These are phyloP conservation scores for Pezicula radicicola DNA, from an alignment of 2,329 filamentous ascomycete genomes.

Conservation along the genomic window DNA sequence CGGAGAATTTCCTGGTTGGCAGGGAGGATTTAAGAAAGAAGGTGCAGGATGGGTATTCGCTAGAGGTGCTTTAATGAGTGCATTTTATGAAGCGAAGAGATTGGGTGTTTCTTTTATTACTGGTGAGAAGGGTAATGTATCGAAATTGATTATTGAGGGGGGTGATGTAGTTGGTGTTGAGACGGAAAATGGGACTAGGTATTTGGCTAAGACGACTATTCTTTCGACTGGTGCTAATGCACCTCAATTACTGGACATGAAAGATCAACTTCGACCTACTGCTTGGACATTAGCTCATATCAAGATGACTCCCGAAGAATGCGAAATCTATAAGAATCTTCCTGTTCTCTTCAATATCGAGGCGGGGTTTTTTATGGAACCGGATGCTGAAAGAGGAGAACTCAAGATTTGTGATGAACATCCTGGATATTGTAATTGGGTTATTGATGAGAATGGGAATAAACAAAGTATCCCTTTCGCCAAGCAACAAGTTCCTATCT, in stretches of 20 bases:
- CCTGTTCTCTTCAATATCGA: slow-evolving; percentile 48
- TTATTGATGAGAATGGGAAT: slow-evolving; percentile 15
- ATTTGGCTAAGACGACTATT: slow-evolving; percentile 41
- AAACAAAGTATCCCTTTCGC: slow-evolving; percentile 15
- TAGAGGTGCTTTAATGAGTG: slow-evolving; percentile 42
- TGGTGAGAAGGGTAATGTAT: slow-evolving; percentile 35
- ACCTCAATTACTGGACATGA: slow-evolving; percentile 43
- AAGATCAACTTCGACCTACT: slow-evolving; percentile 49
- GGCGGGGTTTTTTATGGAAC: slow-evolving; percentile 47
- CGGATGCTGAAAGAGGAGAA: slow-evolving; percentile 40
- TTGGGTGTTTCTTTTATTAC: slow-evolving; percentile 46
- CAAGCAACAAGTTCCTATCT: slow-evolving; percentile 39
- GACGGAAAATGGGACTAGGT: slow-evolving; percentile 37
- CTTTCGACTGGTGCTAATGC: slow-evolving; percentile 47
- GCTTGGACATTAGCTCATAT: slow-evolving; percentile 53
- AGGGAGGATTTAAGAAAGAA: slow-evolving; percentile 41
- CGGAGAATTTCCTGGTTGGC: slow-evolving; percentile 46
- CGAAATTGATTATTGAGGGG: slow-evolving; percentile 33
- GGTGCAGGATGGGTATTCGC: slow-evolving; percentile 54
- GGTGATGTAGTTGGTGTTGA: slow-evolving; percentile 38
- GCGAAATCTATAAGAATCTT: slow-evolving; percentile 39
- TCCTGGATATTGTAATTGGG: slow-evolving; percentile 51
- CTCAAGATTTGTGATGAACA: slow-evolving; percentile 54
- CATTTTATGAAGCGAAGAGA: slow-evolving; percentile 39
- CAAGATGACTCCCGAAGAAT: slow-evolving; percentile 42